Evolutionary conservation across 371 early-diverging fungal species (phyloP).

Genomic region (Mortierella sp.): DNA sequence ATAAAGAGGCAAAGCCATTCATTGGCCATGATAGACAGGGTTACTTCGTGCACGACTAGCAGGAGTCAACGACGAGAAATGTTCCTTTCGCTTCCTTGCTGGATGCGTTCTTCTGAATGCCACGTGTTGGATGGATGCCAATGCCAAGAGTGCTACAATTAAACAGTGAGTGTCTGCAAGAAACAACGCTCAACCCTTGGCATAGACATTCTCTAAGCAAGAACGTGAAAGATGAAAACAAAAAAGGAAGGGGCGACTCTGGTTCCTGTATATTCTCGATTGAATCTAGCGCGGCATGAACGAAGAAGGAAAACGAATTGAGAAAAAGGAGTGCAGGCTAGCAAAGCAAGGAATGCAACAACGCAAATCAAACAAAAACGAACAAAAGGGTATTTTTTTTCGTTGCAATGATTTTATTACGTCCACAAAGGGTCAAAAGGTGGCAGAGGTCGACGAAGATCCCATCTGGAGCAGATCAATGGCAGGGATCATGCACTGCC

Average conservation of each 20-base stretch:
- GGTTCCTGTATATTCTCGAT: too few species aligned
- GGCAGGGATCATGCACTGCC: neutral
- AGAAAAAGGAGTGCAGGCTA: neutral
- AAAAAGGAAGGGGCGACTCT: too few species aligned
- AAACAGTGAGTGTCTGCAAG: neutral
- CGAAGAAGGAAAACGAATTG: neutral
- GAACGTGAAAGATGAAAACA: too few species aligned
- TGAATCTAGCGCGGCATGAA: too few species aligned
- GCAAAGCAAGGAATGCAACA: neutral
- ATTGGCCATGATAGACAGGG: neutral
- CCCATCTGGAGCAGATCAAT: neutral
- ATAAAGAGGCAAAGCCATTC: neutral
- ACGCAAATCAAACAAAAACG: neutral
- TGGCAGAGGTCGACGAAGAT: neutral
- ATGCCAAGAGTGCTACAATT: neutral
- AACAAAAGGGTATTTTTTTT: neutral
- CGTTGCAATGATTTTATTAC: neutral
- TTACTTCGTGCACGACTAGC: neutral
- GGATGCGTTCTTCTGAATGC: neutral
- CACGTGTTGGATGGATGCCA: slow-evolving; percentile 1
- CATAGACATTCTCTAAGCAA: too few species aligned
- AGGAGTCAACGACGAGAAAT: neutral
- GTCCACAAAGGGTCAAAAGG: neutral
- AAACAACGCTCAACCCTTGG: neutral
- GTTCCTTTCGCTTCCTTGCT: neutral